Conservation (phyloP, 1,284 basidiomycete species). For the Takashimella koratensis region DNA sequence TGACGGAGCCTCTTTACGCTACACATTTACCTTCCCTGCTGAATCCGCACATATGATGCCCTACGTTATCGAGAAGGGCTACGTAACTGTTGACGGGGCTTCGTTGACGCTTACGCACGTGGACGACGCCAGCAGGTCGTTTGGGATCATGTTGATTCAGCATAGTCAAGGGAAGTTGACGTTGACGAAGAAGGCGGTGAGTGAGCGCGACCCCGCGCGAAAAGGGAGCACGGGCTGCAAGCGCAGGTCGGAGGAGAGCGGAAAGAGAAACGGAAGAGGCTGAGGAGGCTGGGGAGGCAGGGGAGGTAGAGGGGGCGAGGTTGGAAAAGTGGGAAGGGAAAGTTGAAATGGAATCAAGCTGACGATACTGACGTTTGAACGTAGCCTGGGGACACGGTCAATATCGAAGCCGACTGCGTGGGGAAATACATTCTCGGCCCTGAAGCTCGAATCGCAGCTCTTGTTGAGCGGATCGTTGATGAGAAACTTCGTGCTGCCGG, state of each 20-base stretch:
- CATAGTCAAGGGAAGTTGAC: conserved; percentile 91
- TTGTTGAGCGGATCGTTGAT: conserved; percentile 71
- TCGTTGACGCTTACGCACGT: conserved; percentile 88
- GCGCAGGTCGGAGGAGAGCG: too few species aligned
- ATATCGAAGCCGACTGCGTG: conserved; percentile 68
- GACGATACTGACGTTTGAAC: conserved; percentile 5
- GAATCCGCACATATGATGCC: conserved; percentile 63
- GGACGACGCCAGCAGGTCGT: conserved; percentile 61
- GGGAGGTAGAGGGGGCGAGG: too few species aligned
- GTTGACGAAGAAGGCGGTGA: conserved; percentile 62
- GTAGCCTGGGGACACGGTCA: conserved; percentile 70
- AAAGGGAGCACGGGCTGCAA: too few species aligned
- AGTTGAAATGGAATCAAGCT: too few species aligned
- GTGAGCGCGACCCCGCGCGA: too few species aligned
- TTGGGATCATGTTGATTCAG: conserved; percentile 91
- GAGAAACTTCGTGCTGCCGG: background rate
- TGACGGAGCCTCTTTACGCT: conserved; percentile 84
- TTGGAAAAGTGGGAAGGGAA: too few species aligned
- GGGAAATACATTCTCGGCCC: conserved; percentile 64
- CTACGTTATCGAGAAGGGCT: conserved; percentile 94
- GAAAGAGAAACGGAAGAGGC: too few species aligned
- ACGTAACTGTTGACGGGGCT: conserved; percentile 89
- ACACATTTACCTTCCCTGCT: conserved; percentile 71
- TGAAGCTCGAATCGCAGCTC: conserved; percentile 55
- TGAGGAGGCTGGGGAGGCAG: too few species aligned